These are phyloP conservation scores for Akanthomyces lecanii DNA, from an alignment of 2,329 filamentous ascomycete genomes.

Conservation along the genomic window DNA sequence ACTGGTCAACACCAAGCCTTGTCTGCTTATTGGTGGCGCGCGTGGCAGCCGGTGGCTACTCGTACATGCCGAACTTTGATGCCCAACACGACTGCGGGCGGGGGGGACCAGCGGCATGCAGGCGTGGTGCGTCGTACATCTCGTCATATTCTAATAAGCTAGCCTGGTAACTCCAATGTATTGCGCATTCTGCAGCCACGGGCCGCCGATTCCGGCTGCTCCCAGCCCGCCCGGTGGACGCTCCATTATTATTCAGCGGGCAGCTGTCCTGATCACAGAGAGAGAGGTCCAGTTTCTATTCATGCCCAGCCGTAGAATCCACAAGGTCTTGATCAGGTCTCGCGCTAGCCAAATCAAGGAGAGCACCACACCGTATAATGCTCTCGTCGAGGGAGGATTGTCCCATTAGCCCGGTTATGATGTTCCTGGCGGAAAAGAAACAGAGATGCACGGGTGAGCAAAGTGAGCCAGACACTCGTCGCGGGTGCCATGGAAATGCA, in stretches of 20 bases:
- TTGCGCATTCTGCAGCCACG: constrained; percentile 11
- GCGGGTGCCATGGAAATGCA: neutral
- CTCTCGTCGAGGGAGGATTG: neutral
- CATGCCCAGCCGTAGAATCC: neutral
- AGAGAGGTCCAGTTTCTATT: neutral
- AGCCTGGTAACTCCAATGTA: constrained; percentile 1
- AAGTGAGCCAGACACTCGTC: neutral
- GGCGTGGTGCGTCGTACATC: constrained; percentile 1
- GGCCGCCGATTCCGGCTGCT: constrained; percentile 13
- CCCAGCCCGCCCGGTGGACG: neutral
- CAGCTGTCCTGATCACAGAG: neutral
- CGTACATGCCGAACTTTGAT: constrained; percentile 13
- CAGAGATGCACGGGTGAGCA: neutral
- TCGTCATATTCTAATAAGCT: constrained; percentile 1
- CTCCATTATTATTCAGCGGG: neutral
- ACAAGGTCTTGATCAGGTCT: neutral
- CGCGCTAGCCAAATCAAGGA: neutral
- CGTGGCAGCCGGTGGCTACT: constrained; percentile 5
- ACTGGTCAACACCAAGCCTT: constrained; percentile 1
- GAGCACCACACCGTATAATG: constrained; percentile 6
- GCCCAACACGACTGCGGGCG: constrained; percentile 16
- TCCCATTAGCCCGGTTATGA: neutral
- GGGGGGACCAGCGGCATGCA: constrained; percentile 6
- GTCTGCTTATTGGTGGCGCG: constrained; percentile 5
- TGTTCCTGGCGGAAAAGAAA: neutral